Percentiles rank a stretch among this genome's conserved stretches.
These are phyloP conservation scores for Ceratocystis lukuohia DNA, from an alignment of 2,329 filamentous ascomycete species.

Conservation along the genomic window DNA sequence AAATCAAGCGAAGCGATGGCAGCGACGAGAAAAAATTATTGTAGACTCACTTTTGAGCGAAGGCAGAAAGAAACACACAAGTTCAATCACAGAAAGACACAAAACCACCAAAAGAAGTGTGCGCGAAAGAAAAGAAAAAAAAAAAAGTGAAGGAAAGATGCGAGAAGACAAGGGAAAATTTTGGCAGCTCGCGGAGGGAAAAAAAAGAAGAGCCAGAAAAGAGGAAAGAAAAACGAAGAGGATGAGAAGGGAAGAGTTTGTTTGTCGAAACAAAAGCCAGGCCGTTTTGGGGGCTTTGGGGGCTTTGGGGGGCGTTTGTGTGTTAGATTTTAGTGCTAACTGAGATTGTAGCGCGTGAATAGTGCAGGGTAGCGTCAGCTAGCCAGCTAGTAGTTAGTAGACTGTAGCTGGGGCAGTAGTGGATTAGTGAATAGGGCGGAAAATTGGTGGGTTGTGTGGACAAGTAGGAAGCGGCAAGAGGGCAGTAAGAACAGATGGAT, in stretches of 20 bases:
- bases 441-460: background rate
- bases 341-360: background rate
- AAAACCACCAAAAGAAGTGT: slow-evolving; percentile 23
- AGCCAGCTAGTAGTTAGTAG: background rate
- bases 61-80: slow-evolving; percentile 23
- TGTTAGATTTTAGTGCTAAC: slow-evolving; percentile 8
- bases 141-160: slow-evolving; percentile 23
- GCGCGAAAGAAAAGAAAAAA: slow-evolving; percentile 33
- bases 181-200: slow-evolving; percentile 21
- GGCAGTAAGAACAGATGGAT: background rate
- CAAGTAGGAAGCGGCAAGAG: background rate
- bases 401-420: background rate
- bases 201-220: slow-evolving; percentile 19
- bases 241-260: slow-evolving; percentile 19
- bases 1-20: slow-evolving; percentile 10
- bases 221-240: slow-evolving; percentile 12
- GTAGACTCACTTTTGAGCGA: slow-evolving; percentile 39
- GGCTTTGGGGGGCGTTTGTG: background rate
- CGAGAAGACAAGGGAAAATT: slow-evolving; percentile 26
- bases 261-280: slow-evolving; percentile 11
- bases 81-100: slow-evolving; percentile 23
- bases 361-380: slow-evolving; percentile 1
- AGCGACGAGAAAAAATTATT: slow-evolving; percentile 13
- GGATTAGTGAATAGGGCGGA: background rate
- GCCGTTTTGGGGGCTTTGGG: background rate